Evolutionary conservation across 805 yeast species (phyloP), one percentile per base, ranked within the genome.

Genomic region (Teunomyces lycoperdinae): DNA sequence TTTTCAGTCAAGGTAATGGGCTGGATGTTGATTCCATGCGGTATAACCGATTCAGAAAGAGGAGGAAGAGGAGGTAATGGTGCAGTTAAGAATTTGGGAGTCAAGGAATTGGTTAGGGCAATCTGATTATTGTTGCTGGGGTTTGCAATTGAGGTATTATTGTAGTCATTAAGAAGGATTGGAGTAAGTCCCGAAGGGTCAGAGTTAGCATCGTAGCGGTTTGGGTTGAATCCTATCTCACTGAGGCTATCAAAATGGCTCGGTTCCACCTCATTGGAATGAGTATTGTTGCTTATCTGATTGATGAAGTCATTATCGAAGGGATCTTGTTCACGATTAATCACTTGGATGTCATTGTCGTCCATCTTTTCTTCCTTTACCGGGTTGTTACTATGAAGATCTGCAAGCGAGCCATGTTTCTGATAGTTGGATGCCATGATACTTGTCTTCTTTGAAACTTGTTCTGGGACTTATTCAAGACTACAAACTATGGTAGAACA

Each of bases 31-130:
- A 58, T 43, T 5, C 57, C 54, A 43, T 53, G 52, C 4, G 70
- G 68, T 29, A 67, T 43, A 1, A 62, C 67, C 16, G 66, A 56
- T 40, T 67, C 71, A 3, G 66, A 58, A 10, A 67, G 52, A n/a
- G 68, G 66, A 28, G 53, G 57, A 29, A 67, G 41, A 1, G 69
- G 65, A 0, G 72, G 70, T 9, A 66, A 45, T 3, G 58, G 52
- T 9, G 47, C 44, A 11, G 26, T 24, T 39, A 46, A 30, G 31
- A 24, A 51, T 38, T 52, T 57, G 29, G 51, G 54, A 34, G 31
- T 47, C 39, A 9, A 41, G 32, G 43, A 14, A 45, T 33, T 30
- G 49, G 42, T 4, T 40, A 31, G 24, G 30, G 26, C 46, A 31
- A 27, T 9, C 35, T 39, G 40, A 31, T 47, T 27, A 43, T 27